phyloP scores from a whole-genome alignment of 2,329 filamentous ascomycete genomes.

The Berkeleyomyces basicola region DNA sequence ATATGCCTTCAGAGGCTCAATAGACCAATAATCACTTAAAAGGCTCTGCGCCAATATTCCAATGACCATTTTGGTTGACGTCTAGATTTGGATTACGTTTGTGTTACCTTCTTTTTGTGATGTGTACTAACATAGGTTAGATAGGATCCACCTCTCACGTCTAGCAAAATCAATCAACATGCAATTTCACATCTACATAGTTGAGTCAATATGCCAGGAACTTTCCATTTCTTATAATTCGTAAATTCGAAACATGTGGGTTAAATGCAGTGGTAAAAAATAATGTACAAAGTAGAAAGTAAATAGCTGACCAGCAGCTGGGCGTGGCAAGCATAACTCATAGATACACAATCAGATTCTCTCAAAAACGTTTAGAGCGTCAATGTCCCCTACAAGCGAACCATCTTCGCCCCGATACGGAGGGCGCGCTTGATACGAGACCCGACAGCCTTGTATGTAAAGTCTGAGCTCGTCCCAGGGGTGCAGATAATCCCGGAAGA shows the following conservation, averaged over 20 bases:
- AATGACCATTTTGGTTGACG: background rate
- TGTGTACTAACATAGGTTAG: too few species aligned
- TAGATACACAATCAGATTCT: background rate
- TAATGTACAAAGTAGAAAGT: background rate
- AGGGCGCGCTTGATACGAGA: constrained; percentile 14
- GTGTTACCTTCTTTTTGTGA: too few species aligned
- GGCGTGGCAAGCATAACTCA: background rate
- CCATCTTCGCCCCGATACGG: constrained; percentile 15
- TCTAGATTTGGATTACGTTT: too few species aligned
- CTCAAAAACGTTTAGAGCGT: background rate
- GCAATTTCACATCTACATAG: background rate
- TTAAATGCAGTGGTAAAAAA: background rate
- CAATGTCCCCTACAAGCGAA: constrained; percentile 6
- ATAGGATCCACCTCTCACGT: too few species aligned
- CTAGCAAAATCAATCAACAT: background rate
- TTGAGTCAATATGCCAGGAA: background rate
- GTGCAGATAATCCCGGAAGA: constrained; percentile 31
- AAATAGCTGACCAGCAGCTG: background rate
- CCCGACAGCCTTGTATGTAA: constrained; percentile 4
- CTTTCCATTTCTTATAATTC: background rate
- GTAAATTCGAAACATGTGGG: background rate
- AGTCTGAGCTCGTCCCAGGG: constrained; percentile 22
- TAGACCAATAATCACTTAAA: too few species aligned
- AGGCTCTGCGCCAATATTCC: background rate
- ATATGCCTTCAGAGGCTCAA: too few species aligned